A percentile compares a stretch with the other conserved stretches of the same genome.
Evolutionary conservation across 495 filamentous ascomycete genomes (phyloP).

Genomic region (Tuber magnatum): DNA sequence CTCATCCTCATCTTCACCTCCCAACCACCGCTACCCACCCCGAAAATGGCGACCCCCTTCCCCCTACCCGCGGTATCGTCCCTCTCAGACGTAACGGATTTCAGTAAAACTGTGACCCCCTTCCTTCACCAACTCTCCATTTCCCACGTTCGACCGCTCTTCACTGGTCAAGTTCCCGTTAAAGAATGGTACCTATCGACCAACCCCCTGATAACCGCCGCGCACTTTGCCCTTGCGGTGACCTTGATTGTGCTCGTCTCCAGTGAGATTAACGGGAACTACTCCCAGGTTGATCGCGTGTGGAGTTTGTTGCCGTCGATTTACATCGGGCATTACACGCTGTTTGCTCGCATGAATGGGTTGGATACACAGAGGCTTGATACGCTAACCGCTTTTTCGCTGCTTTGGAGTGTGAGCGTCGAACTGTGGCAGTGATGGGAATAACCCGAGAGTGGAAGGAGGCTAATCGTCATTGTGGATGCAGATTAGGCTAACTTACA

Average conservation of each 20-base stretch:
- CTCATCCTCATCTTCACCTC: neutral
- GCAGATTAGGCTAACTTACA: slow-evolving; percentile 75
- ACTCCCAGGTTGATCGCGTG: slow-evolving; percentile 83
- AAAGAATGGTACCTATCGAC: slow-evolving; percentile 68
- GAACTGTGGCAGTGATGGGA: neutral
- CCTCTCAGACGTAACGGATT: slow-evolving; percentile 65
- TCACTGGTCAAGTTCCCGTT: slow-evolving; percentile 48
- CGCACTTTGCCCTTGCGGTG: slow-evolving; percentile 62
- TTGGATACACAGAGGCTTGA: slow-evolving; percentile 68
- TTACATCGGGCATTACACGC: slow-evolving; percentile 78
- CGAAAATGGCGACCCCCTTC: slow-evolving; percentile 48
- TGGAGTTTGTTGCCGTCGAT: slow-evolving; percentile 86
- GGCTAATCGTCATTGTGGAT: slow-evolving; percentile 11
- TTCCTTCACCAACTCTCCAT: slow-evolving; percentile 69
- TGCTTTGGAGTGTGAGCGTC: slow-evolving; percentile 71
- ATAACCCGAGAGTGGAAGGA: neutral
- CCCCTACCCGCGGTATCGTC: slow-evolving; percentile 61
- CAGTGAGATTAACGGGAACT: slow-evolving; percentile 83
- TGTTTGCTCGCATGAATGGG: slow-evolving; percentile 68
- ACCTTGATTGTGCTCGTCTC: slow-evolving; percentile 62
- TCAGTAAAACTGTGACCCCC: slow-evolving; percentile 60
- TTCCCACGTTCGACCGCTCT: slow-evolving; percentile 55
- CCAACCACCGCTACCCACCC: neutral
- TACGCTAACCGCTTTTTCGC: slow-evolving; percentile 61
- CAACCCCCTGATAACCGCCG: slow-evolving; percentile 74